Percentiles rank a stretch among this genome's conserved stretches.
Conservation (phyloP, 2,329 filamentous ascomycete genomes). For the Aureobasidium leucospermi region DNA sequence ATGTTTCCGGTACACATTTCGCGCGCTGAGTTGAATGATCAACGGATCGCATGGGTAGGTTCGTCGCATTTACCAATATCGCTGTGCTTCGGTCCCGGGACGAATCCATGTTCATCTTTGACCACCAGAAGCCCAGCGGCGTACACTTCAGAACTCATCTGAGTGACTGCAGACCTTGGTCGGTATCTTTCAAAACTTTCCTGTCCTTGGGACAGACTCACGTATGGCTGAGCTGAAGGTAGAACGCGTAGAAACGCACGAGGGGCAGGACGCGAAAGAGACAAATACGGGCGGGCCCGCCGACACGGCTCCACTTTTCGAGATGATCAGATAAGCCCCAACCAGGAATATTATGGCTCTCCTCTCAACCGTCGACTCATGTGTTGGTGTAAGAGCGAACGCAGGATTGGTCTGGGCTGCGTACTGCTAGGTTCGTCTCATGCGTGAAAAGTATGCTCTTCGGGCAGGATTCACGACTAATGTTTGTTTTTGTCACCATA, state of each 20-base stretch:
- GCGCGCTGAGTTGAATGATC: neutral
- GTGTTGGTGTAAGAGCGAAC: neutral
- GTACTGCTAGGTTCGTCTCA: too few relatives aligned
- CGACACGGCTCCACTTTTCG: neutral
- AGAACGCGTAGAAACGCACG: too few relatives aligned
- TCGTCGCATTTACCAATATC: neutral
- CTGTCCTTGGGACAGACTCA: neutral
- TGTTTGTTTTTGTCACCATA: too few relatives aligned
- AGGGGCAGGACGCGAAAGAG: too few relatives aligned
- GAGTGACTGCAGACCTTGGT: neutral
- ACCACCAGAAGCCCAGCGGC: too few relatives aligned
- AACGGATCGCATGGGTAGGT: neutral
- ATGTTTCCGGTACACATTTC: neutral
- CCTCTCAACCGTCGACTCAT: neutral
- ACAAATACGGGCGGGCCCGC: neutral
- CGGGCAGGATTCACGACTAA: too few relatives aligned
- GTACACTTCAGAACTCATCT: neutral
- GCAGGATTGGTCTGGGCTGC: too few relatives aligned
- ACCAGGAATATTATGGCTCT: neutral
- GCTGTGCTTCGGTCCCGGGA: too few relatives aligned
- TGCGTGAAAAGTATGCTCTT: too few relatives aligned
- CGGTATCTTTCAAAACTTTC: too few relatives aligned
- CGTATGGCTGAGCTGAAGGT: neutral
- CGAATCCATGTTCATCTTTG: too few relatives aligned
- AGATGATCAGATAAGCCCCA: constrained; percentile 4